Evolutionary conservation across 306 rosid species (phyloP), one percentile per base, ranked within the genome.

Genomic region (Prosopis cineraria): DNA sequence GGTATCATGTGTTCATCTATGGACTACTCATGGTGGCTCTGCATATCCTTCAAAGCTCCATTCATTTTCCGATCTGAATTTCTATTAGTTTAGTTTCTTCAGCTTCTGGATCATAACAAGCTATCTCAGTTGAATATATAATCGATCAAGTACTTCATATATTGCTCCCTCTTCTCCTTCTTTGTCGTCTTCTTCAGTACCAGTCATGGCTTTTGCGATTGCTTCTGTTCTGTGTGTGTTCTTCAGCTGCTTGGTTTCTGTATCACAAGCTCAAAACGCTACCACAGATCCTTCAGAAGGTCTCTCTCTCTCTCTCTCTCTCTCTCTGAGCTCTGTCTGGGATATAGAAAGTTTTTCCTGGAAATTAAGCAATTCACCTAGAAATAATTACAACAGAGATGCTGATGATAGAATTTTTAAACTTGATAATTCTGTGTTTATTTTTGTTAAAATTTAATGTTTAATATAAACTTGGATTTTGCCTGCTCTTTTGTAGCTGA

Each of bases 251-350:
- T 79, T 82, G 19, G 31, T 81, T 44, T 43, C 48, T 34, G 7
- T 77, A n/a, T 70, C 81, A 55, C 44, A 68, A 66, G 91, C 88
- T 81, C 78, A 79, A 80, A 79, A 79, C 82, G 73, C 84, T 24
- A 81, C 88, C 33, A 87, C 90, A 11, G 89, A 92, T 83, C 89
- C 91, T 53, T 53, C 81, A 60, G 89, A 92, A 87, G 95, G 93
- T 88, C 39, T 36, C 39, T 5, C 39, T 36, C 39, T 5, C 33
- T 45, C 6, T 55, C 14, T 65, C 56, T 68, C 55, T 43, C 17
- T 43, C 27, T 52, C 56, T 52, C 56, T 52, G 13, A 7, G 2
- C 13, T 20, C 9, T 52, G 27, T 52, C 9, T 58, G 9, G 36
- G 66, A 29, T 29, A 20, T 30, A 13, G 65, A 10, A 58, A 53